Conservation (phyloP, 345 rosid genomes). For the Populus tremula region DNA sequence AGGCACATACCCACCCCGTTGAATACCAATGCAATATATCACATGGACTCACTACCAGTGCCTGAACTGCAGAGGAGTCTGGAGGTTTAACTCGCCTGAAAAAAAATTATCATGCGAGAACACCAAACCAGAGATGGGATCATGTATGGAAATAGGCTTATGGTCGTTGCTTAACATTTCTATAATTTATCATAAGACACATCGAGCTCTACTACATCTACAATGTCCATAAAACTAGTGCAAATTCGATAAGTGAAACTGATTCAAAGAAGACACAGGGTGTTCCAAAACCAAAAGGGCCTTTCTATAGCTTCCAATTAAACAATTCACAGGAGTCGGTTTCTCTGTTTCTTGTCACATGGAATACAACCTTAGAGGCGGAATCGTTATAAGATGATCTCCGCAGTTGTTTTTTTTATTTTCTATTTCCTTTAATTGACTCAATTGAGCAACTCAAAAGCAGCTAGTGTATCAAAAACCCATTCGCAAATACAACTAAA, state of each 20-base stretch:
- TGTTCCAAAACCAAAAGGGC: background rate
- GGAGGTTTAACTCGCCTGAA: background rate
- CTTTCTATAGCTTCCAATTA: background rate
- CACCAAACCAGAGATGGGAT: background rate
- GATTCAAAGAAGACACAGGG: background rate
- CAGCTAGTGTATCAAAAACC: background rate
- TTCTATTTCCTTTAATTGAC: background rate
- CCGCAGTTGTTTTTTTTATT: background rate
- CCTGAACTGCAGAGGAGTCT: background rate
- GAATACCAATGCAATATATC: background rate
- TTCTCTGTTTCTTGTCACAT: background rate
- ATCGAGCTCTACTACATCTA: background rate
- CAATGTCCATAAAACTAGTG: background rate
- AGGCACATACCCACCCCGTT: background rate
- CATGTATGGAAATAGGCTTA: background rate
- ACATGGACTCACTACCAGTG: background rate
- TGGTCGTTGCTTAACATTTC: background rate
- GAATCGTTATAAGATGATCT: background rate
- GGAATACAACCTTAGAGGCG: background rate
- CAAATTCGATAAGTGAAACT: background rate
- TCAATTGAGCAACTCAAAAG: background rate
- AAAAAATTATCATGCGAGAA: background rate
- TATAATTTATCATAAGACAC: background rate
- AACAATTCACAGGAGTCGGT: background rate
- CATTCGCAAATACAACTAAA: background rate